phyloP scores from a whole-genome alignment of 208 protist genomes.

The Crithidia brevicula region DNA sequence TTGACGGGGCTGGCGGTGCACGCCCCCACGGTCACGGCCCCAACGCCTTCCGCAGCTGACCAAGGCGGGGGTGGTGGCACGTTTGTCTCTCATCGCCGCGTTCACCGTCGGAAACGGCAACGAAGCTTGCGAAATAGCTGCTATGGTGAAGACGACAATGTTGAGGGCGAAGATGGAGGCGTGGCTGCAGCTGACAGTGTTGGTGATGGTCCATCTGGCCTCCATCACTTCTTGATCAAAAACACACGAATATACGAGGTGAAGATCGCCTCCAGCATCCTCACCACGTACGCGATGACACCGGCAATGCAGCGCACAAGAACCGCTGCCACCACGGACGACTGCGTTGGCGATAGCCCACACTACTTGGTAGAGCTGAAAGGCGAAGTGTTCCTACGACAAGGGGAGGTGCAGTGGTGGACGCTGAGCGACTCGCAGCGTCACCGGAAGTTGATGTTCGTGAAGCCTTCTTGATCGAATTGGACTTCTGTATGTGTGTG shows the following conservation, averaged over 20 bases:
- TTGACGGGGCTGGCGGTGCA: conserved; percentile 1
- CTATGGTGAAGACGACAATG: no score
- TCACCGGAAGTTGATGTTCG: conserved; percentile 24
- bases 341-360: no score
- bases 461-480: background rate
- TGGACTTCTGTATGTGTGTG: background rate
- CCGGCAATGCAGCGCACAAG: no score
- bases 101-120: no score
- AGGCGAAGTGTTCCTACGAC: conserved; percentile 13
- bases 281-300: conserved; percentile 10
- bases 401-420: conserved; percentile 33
- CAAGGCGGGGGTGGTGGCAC: no score
- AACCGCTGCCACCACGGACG: no score
- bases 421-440: conserved; percentile 24
- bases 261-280: conserved; percentile 19
- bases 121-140: no score
- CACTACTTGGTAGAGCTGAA: background rate
- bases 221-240: background rate
- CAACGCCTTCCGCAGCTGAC: background rate
- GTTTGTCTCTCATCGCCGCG: no score
- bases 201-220: background rate
- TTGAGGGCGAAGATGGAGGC: no score
- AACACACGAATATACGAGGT: conserved; percentile 2
- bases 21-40: background rate
- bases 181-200: no score